Evolutionary conservation across 306 rosid genomes (phyloP), one percentile per base, ranked within the genome.

Genomic region (Lathyrus oleraceus): DNA sequence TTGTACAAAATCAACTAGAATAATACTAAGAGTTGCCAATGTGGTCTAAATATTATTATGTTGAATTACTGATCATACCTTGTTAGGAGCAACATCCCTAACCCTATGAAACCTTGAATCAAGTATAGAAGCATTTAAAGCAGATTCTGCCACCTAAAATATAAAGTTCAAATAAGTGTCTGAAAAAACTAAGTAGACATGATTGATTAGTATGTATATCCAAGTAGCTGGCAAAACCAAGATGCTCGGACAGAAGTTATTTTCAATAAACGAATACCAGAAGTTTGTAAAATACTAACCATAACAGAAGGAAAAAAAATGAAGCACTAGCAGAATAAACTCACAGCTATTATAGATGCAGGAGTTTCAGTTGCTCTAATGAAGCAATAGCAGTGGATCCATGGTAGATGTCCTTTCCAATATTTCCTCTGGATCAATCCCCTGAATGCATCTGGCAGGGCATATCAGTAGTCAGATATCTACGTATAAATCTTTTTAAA

Each of bases 21-120:
- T 20, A 45, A 25, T 38, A 1, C 12, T 13, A 11, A 4, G 27
- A 47, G 36, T 36, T 10, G 56, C 20, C 40, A 21, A 36, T 23
- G 32, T 48, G 36, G 42, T 42, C 36, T n/a, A 38, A 13, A 65
- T 4, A 13, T 40, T 4, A 13, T 40, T 59, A 67, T 70, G 59
- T 38, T 27, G 67, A 65, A 58, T 35, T 51, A 35, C 44, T 32
- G 52, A 40, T 67, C 61, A 51, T 71, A 90, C 98, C 98, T 94
- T 94, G 85, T 90, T 90, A 48, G 97, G 98, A 81, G 97, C 97
- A 58, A 90, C 97, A 73, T 88, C 96, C 82, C 99, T 87, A 71
- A 94, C 98, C 82, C 87, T 80, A 44, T 87, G 92, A 80, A 94
- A 94, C 69, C 17, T 67, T 17, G 95, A 65, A 59, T 90, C 89